Evolutionary conservation across 73 alveolate genomes (phyloP).

Genomic region (Paramecium pentaurelia): DNA sequence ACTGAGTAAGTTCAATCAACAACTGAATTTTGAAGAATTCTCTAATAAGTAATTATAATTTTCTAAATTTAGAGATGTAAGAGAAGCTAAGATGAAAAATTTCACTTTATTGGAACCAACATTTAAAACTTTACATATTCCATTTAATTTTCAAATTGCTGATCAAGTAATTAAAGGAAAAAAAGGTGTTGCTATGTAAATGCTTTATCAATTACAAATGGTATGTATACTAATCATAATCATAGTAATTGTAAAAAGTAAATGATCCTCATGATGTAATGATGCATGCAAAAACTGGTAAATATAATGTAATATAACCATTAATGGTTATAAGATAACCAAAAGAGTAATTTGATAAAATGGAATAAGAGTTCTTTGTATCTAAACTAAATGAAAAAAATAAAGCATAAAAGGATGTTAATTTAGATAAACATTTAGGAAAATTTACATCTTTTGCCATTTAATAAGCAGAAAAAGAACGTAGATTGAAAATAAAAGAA

Average conservation of each 20-base stretch:
- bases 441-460: conserved; percentile 85
- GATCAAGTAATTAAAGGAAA: conserved; percentile 78
- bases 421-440: conserved; percentile 77
- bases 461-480: conserved; percentile 74
- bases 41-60: conserved; percentile 73
- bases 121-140: conserved; percentile 82
- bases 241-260: conserved; percentile 69
- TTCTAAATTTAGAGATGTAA: conserved; percentile 61
- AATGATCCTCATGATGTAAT: conserved; percentile 79
- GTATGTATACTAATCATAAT: neutral
- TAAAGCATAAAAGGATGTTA: conserved; percentile 88
- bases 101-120: conserved; percentile 83
- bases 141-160: conserved; percentile 84
- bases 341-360: conserved; percentile 68
- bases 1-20: conserved; percentile 89
- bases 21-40: conserved; percentile 84
- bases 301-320: conserved; percentile 73
- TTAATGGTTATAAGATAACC: conserved; percentile 74
- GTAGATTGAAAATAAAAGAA: conserved; percentile 76
- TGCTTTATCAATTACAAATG: conserved; percentile 80
- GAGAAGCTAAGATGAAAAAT: conserved; percentile 86
- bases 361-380: conserved; percentile 65
- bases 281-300: conserved; percentile 74
- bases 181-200: conserved; percentile 82
- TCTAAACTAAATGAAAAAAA: conserved; percentile 77